A percentile compares a stretch with the other conserved stretches of the same genome.
phyloP scores from a whole-genome alignment of 192 early-diverging fungal species.

The Linnemannia schmuckeri region DNA sequence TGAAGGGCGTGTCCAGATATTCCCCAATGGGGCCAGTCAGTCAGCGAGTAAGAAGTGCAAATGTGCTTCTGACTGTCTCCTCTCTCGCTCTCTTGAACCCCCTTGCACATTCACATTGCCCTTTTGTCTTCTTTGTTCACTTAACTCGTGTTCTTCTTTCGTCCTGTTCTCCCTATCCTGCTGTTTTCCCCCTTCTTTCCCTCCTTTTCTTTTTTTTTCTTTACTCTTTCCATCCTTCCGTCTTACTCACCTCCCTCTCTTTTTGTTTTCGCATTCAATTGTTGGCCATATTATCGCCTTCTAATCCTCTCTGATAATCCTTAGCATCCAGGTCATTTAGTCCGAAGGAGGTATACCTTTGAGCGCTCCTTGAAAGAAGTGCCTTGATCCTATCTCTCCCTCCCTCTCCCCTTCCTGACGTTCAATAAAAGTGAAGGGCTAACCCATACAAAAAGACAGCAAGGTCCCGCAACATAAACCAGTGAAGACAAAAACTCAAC shows the following conservation, averaged over 20 bases:
- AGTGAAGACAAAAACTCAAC: neutral
- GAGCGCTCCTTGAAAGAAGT: neutral
- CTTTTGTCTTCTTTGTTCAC: neutral
- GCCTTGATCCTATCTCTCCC: neutral
- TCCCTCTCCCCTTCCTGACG: neutral
- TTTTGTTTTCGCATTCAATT: slow-evolving; percentile 3
- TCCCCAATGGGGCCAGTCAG: no score
- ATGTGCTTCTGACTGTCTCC: no score
- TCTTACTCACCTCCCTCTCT: neutral
- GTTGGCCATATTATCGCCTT: neutral
- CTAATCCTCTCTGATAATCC: neutral
- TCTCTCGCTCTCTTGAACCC: neutral
- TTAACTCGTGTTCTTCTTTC: no score
- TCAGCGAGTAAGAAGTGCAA: no score
- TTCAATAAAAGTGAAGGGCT: neutral
- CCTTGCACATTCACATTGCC: neutral
- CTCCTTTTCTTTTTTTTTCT: neutral
- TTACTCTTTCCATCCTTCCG: neutral
- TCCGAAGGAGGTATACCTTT: slow-evolving; percentile 7
- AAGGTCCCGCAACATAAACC: neutral
- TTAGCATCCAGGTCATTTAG: no score
- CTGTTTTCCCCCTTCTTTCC: neutral
- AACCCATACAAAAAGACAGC: neutral
- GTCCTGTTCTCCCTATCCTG: neutral
- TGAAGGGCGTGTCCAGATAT: no score